phyloP scores from a whole-genome alignment of 768 basidiomycete genomes.

The Agaricus subrufescens region DNA sequence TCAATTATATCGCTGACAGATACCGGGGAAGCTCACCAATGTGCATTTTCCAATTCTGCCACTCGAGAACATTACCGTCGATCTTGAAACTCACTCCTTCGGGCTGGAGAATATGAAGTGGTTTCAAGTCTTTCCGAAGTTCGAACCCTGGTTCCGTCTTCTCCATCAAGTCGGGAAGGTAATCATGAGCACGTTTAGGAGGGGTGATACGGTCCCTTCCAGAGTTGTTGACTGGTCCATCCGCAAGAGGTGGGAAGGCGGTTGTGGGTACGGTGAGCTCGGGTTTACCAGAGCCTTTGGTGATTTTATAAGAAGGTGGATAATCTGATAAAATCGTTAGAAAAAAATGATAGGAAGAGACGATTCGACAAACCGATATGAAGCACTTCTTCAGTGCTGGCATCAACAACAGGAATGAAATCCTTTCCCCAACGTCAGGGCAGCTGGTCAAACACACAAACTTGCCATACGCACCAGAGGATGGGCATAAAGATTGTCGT shows the following conservation, averaged over 20 bases:
- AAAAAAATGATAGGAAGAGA: background rate
- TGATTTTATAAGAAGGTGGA: constrained; percentile 49
- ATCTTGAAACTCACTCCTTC: constrained; percentile 91
- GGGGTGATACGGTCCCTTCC: constrained; percentile 75
- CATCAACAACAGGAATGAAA: constrained; percentile 73
- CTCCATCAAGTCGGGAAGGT: constrained; percentile 78
- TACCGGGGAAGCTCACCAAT: constrained; percentile 42
- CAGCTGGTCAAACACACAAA: constrained; percentile 7
- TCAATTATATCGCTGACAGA: background rate
- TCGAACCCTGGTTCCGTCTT: constrained; percentile 51
- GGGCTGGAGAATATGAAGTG: constrained; percentile 80
- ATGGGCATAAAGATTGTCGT: constrained; percentile 89
- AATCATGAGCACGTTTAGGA: constrained; percentile 63
- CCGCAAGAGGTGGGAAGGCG: constrained; percentile 34
- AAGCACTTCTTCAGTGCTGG: constrained; percentile 66
- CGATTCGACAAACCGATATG: constrained; percentile 46
- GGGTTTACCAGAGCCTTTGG: constrained; percentile 31
- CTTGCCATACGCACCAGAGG: constrained; percentile 52
- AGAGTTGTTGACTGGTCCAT: constrained; percentile 45
- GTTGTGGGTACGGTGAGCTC: constrained; percentile 35
- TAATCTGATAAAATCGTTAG: constrained; percentile 49
- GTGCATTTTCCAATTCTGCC: constrained; percentile 98
- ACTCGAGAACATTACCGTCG: constrained; percentile 71
- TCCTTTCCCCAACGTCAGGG: constrained; percentile 38
- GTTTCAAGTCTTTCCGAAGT: constrained; percentile 69